These are phyloP conservation scores for Saccharomycopsis babjevae DNA, from an alignment of 805 yeast species.

Conservation along the genomic window DNA sequence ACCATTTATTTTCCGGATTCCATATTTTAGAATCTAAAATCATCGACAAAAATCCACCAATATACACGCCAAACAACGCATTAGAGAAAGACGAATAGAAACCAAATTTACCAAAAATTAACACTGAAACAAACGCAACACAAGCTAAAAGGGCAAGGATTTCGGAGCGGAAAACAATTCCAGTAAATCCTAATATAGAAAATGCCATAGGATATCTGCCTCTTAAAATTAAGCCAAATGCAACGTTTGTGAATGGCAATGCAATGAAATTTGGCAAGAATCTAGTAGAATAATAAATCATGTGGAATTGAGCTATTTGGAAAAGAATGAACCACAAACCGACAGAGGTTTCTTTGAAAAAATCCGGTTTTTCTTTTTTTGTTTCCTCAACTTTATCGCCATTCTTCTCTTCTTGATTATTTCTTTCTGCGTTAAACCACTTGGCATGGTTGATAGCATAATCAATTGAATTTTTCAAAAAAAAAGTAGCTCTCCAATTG, in stretches of 20 bases:
- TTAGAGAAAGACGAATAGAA: slow-evolving; percentile 31
- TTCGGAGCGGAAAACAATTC: slow-evolving; percentile 67
- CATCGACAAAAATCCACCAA: slow-evolving; percentile 41
- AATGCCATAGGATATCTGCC: slow-evolving; percentile 43
- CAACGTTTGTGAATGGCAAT: slow-evolving; percentile 57
- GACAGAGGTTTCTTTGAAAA: slow-evolving; percentile 19
- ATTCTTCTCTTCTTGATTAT: background rate
- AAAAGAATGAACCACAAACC: slow-evolving; percentile 54
- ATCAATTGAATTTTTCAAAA: slow-evolving; percentile 30
- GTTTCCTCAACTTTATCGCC: background rate
- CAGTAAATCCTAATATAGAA: slow-evolving; percentile 46
- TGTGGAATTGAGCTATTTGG: slow-evolving; percentile 63
- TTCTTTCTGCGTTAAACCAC: background rate
- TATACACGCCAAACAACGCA: slow-evolving; percentile 37
- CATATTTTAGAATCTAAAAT: slow-evolving; percentile 70
- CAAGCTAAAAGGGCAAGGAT: slow-evolving; percentile 45
- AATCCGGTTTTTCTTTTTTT: slow-evolving; percentile 3
- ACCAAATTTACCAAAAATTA: slow-evolving; percentile 37
- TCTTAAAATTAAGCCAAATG: slow-evolving; percentile 38
- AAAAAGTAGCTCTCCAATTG: slow-evolving; percentile 45
- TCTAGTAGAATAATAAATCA: slow-evolving; percentile 70
- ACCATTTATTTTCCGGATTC: slow-evolving; percentile 71
- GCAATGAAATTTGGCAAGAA: slow-evolving; percentile 83
- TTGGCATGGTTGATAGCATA: slow-evolving; percentile 2
- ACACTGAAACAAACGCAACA: slow-evolving; percentile 36